These are phyloP conservation scores for Eucalyptus coolabah DNA, from an alignment of 345 rosid genomes.

Conservation along the genomic window DNA sequence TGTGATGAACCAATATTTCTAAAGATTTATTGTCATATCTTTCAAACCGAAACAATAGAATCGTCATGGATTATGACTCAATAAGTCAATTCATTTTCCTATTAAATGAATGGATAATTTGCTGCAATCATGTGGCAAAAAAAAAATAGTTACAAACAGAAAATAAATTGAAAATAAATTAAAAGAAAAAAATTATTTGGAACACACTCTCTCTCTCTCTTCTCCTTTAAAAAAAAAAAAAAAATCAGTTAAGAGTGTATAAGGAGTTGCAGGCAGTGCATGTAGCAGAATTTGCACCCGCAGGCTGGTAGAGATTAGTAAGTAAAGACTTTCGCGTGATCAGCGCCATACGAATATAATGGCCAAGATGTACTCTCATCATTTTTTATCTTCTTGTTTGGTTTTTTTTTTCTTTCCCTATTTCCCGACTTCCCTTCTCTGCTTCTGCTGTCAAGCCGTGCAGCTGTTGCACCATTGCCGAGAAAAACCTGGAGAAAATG, in stretches of 20 bases:
- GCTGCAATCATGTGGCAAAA: background rate
- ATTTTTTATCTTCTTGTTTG: background rate
- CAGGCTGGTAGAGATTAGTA: accelerated
- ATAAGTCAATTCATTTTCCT: background rate
- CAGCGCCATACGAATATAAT: background rate
- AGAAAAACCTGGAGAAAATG: too few species aligned
- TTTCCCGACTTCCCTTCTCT: too few species aligned
- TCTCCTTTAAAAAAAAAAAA: too few species aligned
- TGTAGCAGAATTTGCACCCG: background rate
- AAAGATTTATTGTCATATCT: too few species aligned
- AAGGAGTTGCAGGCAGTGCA: background rate
- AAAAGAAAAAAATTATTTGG: too few species aligned
- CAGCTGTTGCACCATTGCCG: background rate
- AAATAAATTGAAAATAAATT: too few species aligned
- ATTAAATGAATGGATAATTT: too few species aligned
- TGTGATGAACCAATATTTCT: accelerated
- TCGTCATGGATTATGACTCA: accelerated
- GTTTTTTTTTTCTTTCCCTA: too few species aligned
- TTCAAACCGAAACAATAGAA: too few species aligned
- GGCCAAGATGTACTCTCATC: background rate
- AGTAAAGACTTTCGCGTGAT: background rate
- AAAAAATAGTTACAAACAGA: too few species aligned
- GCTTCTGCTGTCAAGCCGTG: background rate
- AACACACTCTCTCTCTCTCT: too few species aligned
- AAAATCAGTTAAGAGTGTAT: background rate